phyloP scores from a whole-genome alignment of 2,329 filamentous ascomycete species.

The Fusarium tupiense region DNA sequence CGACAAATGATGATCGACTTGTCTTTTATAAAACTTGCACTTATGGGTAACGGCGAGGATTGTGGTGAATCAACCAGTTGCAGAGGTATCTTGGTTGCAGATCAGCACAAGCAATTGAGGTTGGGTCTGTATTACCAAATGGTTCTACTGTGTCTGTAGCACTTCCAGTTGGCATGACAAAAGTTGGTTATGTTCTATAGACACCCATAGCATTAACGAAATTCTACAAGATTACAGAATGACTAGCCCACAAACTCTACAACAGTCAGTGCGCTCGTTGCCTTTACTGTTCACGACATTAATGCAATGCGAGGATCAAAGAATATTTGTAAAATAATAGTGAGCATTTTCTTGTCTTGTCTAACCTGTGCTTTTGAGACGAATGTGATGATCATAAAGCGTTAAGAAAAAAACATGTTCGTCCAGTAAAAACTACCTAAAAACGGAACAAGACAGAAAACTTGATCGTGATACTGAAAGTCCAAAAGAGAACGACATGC shows the following conservation, averaged over 20 bases:
- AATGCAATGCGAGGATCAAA: slow-evolving; percentile 13
- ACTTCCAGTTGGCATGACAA: slow-evolving; percentile 22
- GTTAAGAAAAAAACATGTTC: slow-evolving; percentile 39
- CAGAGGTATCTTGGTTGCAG: slow-evolving; percentile 4
- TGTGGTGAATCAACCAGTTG: slow-evolving; percentile 5
- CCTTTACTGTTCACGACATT: not conserved
- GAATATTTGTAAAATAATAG: slow-evolving; percentile 29
- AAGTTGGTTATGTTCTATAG: slow-evolving; percentile 23
- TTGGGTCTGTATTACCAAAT: slow-evolving; percentile 2
- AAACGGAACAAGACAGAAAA: slow-evolving; percentile 37
- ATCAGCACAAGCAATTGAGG: slow-evolving; percentile 3
- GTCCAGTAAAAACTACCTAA: slow-evolving; percentile 30
- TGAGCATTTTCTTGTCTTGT: slow-evolving; percentile 42
- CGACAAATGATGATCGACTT: slow-evolving; percentile 14
- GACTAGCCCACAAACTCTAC: not conserved
- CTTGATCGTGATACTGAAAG: slow-evolving; percentile 24
- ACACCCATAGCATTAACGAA: slow-evolving; percentile 33
- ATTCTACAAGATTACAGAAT: slow-evolving; percentile 14
- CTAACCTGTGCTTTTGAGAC: slow-evolving; percentile 41
- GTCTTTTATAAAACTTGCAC: slow-evolving; percentile 10
- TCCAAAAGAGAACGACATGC: slow-evolving; percentile 47
- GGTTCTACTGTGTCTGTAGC: slow-evolving; percentile 22
- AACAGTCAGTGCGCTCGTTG: not conserved
- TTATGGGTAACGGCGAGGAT: not conserved
- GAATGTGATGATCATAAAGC: slow-evolving; percentile 36